A percentile compares a stretch with the other conserved stretches of the same genome.
Evolutionary conservation across 108 stramenopile species (phyloP).

Genomic region (Poteriospumella lacustris): DNA sequence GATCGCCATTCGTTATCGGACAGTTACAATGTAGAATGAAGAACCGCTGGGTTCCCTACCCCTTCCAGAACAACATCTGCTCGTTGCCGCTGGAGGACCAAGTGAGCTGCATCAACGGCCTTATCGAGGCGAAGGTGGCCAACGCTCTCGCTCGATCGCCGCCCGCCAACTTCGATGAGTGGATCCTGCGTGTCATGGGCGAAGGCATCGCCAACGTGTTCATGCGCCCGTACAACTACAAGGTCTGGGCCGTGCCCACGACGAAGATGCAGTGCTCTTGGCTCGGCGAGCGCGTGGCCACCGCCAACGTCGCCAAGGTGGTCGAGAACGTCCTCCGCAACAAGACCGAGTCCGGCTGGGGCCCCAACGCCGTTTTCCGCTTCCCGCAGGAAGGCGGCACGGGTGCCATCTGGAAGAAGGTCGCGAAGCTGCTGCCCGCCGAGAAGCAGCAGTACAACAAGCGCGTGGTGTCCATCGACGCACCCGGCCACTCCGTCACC

Average conservation of each 20-base stretch:
- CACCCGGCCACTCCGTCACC: neutral
- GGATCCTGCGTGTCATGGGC: slow-evolving; percentile 28
- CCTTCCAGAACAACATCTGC: slow-evolving; percentile 25
- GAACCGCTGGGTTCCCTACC: slow-evolving; percentile 26
- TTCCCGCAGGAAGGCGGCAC: slow-evolving; percentile 30
- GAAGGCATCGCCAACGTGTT: slow-evolving; percentile 19
- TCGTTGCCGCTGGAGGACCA: slow-evolving; percentile 20
- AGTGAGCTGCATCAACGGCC: slow-evolving; percentile 19
- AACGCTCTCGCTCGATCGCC: slow-evolving; percentile 11
- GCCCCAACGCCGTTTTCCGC: slow-evolving; percentile 26
- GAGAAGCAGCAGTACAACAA: slow-evolving; percentile 3
- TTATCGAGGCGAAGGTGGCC: slow-evolving; percentile 27
- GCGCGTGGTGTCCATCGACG: neutral
- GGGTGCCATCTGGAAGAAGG: slow-evolving; percentile 29
- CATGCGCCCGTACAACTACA: slow-evolving; percentile 30
- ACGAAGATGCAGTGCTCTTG: slow-evolving; percentile 19
- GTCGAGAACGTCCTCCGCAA: slow-evolving; percentile 24
- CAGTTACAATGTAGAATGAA: slow-evolving; percentile 1
- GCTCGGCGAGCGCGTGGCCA: slow-evolving; percentile 24
- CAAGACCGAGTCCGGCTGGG: slow-evolving; percentile 21
- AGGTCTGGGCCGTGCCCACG: slow-evolving; percentile 28
- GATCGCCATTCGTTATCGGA: neutral
- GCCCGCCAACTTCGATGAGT: slow-evolving; percentile 22
- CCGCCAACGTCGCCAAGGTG: slow-evolving; percentile 24
- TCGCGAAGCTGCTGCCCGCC: slow-evolving; percentile 3